Base-by-base conservation (phyloP, 2,329 filamentous ascomycete genomes). In the Claviceps arundinis region DNA sequence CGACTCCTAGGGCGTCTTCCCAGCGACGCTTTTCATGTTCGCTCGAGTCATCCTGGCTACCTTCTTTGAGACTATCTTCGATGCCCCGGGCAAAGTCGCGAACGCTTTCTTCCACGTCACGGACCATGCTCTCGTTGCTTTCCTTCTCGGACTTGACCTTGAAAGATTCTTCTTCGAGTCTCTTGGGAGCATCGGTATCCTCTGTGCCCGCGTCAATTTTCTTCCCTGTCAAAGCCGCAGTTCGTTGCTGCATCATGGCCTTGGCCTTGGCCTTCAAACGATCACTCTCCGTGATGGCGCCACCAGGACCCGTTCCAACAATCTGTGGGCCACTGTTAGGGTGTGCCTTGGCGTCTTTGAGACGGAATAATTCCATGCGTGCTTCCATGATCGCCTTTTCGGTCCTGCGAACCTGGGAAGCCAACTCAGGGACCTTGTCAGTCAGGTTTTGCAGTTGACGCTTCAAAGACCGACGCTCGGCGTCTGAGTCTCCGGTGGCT, bases 201-300 rank as follows among this genome's bases (percentile, higher is more conserved):
- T 94, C 87, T 55, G 84, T 78, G 46, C 72, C 73, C 2, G 73
- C 67, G 40, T 87, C 82, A 47, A 84, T 72, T 64, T 90, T 89
- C 67, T 85, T 89, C 53, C 93, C 93, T 22, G 89, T 89, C 56
- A 98, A 72, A 17, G 93, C 91, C 52, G 93, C 93, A 59, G 93
- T 90, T 54, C 93, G 85, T 62, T 95, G 90, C 70, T 97, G 91
- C 93, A 98, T 98, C 82, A 96, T 95, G 41, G 91, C 91, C 70
- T 90, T 95, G 37, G 93, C 91, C 59, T 90, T 82, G 38, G 93
- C 93, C 73, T 96, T 97, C 58, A 97, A 80, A 51, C 91, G 82
- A 69, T 98, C 93, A 3, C 89, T 86, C 68, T 98, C 93, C 0
- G 93, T 98, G 43, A 98, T 81, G 45, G 81, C 72, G 50, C 93